Conservation (phyloP, 192 early-diverging fungal genomes). For the Backusella psychrophila region DNA sequence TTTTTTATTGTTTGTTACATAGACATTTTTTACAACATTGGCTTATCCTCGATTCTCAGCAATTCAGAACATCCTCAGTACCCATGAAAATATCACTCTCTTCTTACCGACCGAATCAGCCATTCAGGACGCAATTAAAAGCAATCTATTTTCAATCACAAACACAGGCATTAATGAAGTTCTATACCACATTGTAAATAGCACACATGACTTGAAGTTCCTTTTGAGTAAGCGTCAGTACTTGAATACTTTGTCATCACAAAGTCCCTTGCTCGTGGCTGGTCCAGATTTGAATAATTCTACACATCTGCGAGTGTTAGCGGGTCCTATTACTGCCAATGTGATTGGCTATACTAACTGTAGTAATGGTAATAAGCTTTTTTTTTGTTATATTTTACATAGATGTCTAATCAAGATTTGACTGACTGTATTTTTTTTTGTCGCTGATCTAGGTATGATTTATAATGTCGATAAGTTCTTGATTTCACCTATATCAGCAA, state of each 20-base stretch:
- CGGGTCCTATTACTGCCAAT: neutral
- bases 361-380: neutral
- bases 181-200: neutral
- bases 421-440: neutral
- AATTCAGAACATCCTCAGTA: neutral
- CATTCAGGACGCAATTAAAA: constrained; percentile 4
- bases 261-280: constrained; percentile 3
- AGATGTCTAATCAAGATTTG: neutral
- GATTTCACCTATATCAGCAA: neutral
- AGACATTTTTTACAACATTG: neutral
- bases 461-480: neutral
- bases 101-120: constrained; percentile 19
- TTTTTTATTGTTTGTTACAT: neutral
- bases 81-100: constrained; percentile 2
- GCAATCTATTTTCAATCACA: neutral
- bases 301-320: neutral
- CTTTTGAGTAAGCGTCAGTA: neutral
- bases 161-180: neutral
- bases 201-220: neutral
- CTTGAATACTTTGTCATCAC: neutral
- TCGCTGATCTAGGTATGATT: neutral
- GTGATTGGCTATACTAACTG: constrained; percentile 3
- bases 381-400: neutral
- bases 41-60: neutral
- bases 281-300: neutral